Base-by-base conservation (phyloP, 2,329 filamentous ascomycete genomes). In the Conoideocrella luteorostrata region DNA sequence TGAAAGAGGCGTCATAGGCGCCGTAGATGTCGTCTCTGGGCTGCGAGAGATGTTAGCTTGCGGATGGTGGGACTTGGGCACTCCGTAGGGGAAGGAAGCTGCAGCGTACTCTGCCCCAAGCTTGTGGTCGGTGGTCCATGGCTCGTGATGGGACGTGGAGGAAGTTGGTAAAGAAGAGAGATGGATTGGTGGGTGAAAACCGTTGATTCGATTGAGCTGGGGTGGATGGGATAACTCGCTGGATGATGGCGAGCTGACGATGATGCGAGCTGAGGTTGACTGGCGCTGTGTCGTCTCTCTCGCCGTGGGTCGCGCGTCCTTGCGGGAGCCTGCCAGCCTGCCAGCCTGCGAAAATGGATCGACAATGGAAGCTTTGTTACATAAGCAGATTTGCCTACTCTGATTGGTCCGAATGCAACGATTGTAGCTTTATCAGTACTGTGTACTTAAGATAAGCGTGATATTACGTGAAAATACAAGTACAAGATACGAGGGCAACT, bases 21-120 rank as follows among this genome's bases (percentile, higher is more conserved):
- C 93, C 93, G 71, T 97, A 98, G 61, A 97, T 77, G 68, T 98
- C 93, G 69, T 98, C 88, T 77, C 93, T 85, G 63, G 93, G 93
- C 93, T 98, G 59, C 50, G 36, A 43, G 34, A 24, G 24, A 13
- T 45, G 41, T 43, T 56, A 48, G 23, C 29, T 9, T 36, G 12
- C 15, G 58, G 48, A 41, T 32, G 41, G 10, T 29, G 43, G 11
- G 21, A n/a, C 38, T 52, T 32, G 49, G 47, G 35, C 39, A 26
- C n/a, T 22, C 20, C 24, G 39, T 39, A 29, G 21, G n/a, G 13
- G 29, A 41, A 48, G 65, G 43, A 37, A 28, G 44, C 24, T 21
- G 36, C 29, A 41, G 71, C 80, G 62, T 76, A 85, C 81, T 70
- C 82, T 79, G 53, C 82, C 82, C 82, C 82, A 86, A 60, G 76